Evolutionary conservation across 345 rosid genomes (phyloP), one percentile per base, ranked within the genome.

Genomic region (Psidium guajava): DNA sequence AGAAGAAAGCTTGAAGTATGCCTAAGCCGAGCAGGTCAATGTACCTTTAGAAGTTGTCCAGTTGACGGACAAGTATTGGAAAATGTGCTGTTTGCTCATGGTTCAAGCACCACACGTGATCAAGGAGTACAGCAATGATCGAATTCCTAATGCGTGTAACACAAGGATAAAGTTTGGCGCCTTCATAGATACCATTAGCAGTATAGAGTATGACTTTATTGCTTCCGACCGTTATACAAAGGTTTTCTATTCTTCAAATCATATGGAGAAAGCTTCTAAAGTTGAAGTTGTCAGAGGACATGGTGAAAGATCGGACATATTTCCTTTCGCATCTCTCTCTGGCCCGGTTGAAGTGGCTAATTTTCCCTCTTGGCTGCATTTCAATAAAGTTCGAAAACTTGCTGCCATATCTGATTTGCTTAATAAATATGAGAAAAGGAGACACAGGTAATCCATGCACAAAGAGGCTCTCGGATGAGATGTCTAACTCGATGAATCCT

Each of bases 141-240:
- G 95, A 8, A 97, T 98, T 53, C 97, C 99, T 74, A 97, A 97
- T 88, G 95, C 77, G 95, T 97, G 98, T 90, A 95, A 94, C 88
- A 94, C 98, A 51, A 92, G 99, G 83, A 95, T 97, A 58, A 97
- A 97, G 90, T 97, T 95, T 87, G 98, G 99, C 82, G 97, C 96
- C 40, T 94, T 97, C 91, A 90, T 97, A 93, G 97, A 97, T 82
- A 96, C 98, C 82, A 94, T 94, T 85, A 91, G 86, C 86, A 87
- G 82, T 81, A 89, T 93, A 95, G 88, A 92, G 86, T 94, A 92
- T 86, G 95, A 95, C 87, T 95, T 89, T 81, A 80, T 97, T 87
- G 98, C 97, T 61, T 95, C 98, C 86, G 98, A 98, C 83, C 98
- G 94, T 86, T 97, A 97, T 89, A 98, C 98, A 52, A 94, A 88